Evolutionary conservation across 495 filamentous ascomycete species (phyloP).

Genomic region (Aspergillus wentii): DNA sequence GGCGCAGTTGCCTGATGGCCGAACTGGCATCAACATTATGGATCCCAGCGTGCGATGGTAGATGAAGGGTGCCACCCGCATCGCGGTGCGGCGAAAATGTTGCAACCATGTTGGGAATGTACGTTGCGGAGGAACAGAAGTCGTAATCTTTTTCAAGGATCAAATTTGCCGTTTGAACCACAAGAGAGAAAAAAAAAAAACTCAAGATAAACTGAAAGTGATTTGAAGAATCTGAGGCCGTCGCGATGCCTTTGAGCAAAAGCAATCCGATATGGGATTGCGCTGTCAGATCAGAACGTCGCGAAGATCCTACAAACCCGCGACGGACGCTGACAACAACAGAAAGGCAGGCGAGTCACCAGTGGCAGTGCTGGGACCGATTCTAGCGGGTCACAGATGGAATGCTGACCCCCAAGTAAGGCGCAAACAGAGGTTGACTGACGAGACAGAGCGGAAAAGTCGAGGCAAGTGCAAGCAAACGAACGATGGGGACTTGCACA

Average conservation of each 20-base stretch:
- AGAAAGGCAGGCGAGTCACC: conserved; percentile 1
- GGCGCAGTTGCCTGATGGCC: conserved; percentile 70
- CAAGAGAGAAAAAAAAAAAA: no score
- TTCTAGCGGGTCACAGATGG: background rate
- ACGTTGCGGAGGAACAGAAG: conserved; percentile 15
- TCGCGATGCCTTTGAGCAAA: no score
- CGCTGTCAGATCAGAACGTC: no score
- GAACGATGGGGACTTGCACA: conserved; percentile 2
- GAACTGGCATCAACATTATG: conserved; percentile 74
- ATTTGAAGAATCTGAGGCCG: no score
- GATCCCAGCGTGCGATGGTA: conserved; percentile 76
- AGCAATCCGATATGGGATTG: no score
- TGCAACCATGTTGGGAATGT: conserved; percentile 39
- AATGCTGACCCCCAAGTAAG: background rate
- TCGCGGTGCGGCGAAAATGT: conserved; percentile 52
- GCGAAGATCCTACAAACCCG: background rate
- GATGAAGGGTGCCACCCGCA: conserved; percentile 73
- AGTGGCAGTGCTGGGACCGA: background rate
- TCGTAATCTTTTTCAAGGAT: no score
- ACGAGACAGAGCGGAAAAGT: conserved; percentile 7
- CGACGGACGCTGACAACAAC: conserved; percentile 12
- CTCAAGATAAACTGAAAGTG: no score
- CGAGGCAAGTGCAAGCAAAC: conserved; percentile 8
- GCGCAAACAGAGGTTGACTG: background rate
- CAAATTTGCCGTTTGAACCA: no score